Percentiles rank a stretch among this genome's conserved stretches.
These are phyloP conservation scores for Vitis hybrid DNA, from an alignment of 177 flowering plant species.

Conservation along the genomic window DNA sequence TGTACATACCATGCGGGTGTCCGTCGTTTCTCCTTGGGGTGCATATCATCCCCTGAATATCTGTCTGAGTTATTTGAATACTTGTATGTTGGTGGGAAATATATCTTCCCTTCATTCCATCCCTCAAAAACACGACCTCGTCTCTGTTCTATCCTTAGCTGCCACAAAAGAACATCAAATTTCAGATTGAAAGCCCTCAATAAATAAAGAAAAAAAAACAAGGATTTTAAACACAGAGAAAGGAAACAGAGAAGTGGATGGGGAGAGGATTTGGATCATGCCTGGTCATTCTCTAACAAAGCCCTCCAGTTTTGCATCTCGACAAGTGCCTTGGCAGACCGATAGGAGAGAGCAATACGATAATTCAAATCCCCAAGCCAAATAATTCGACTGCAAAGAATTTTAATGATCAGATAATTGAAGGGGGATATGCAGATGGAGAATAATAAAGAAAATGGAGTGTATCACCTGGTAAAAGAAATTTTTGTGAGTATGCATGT, in stretches of 20 bases:
- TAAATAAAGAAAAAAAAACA: not conserved
- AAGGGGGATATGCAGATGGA: not conserved
- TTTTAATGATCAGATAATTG: constrained; percentile 1
- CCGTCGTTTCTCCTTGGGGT: constrained; percentile 80
- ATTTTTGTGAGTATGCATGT: not conserved
- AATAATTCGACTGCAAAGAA: constrained; percentile 61
- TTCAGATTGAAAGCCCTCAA: constrained; percentile 8
- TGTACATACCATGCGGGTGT: constrained; percentile 88
- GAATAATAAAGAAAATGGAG: not conserved
- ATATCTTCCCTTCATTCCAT: constrained; percentile 91
- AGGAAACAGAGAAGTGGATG: not conserved
- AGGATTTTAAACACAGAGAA: not conserved
- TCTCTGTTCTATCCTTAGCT: constrained; percentile 79
- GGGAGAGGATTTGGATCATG: constrained; percentile 15
- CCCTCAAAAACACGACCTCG: constrained; percentile 77
- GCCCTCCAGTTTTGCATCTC: constrained; percentile 98
- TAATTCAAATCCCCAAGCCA: constrained; percentile 97
- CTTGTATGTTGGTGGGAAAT: constrained; percentile 95
- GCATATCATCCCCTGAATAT: constrained; percentile 85
- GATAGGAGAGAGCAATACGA: constrained; percentile 77
- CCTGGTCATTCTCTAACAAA: constrained; percentile 89
- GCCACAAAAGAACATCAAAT: constrained; percentile 24
- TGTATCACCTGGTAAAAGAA: no score
- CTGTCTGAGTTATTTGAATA: constrained; percentile 84
- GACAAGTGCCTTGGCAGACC: constrained; percentile 84